phyloP scores from a whole-genome alignment of 2,329 filamentous ascomycete genomes.

The Penicillium thymicola region DNA sequence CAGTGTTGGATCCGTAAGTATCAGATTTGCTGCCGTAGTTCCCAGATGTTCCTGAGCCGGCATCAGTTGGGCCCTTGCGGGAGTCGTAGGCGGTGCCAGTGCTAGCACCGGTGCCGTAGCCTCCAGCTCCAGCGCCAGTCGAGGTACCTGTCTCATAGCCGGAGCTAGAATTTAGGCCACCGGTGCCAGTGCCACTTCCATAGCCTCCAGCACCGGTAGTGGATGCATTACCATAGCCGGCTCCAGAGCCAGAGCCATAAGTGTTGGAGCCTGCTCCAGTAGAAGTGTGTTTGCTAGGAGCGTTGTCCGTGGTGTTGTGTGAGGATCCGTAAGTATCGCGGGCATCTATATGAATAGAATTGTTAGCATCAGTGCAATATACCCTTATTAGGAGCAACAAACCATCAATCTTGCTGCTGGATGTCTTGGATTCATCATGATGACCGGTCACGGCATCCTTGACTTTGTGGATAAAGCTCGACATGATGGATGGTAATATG shows the following conservation, averaged over 20 bases:
- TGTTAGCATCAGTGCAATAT: neutral
- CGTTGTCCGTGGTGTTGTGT: neutral
- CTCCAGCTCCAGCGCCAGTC: neutral
- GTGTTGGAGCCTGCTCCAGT: neutral
- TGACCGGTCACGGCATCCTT: conserved; percentile 45
- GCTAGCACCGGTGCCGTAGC: neutral
- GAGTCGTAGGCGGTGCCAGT: conserved; percentile 2
- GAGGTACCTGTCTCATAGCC: neutral
- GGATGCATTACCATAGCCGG: neutral
- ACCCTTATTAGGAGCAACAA: neutral
- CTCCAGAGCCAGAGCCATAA: conserved; percentile 8
- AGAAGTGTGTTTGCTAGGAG: neutral
- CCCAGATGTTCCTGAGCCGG: neutral
- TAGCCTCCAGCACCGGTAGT: neutral
- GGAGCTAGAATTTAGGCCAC: neutral
- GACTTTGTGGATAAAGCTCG: conserved; percentile 46
- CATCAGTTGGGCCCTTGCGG: neutral
- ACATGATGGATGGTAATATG: conserved; percentile 38
- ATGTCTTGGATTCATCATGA: conserved; percentile 25
- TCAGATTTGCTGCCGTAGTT: neutral
- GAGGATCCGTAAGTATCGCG: conserved; percentile 7
- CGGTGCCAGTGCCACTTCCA: neutral
- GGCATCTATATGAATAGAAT: conserved; percentile 3
- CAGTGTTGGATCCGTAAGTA: conserved; percentile 2
- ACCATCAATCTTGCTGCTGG: conserved; percentile 8